Conservation (phyloP, 1,139 yeast genomes). For the Hemisphaericaspora subhashii region DNA sequence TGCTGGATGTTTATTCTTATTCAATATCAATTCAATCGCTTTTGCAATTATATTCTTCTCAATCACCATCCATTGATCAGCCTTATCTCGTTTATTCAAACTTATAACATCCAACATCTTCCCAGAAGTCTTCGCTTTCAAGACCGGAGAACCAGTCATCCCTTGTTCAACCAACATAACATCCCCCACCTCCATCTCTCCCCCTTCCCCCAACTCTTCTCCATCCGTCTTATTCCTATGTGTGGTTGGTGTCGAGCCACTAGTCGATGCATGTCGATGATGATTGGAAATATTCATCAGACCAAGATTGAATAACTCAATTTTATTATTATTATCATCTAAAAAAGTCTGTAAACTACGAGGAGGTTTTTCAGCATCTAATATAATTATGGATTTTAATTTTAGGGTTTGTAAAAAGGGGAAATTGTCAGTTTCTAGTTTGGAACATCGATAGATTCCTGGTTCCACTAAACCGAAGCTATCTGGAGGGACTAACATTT, state of each 20-base stretch:
- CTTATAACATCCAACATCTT: constrained; percentile 19
- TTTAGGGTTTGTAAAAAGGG: constrained; percentile 67
- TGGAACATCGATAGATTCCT: constrained; percentile 63
- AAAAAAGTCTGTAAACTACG: constrained; percentile 50
- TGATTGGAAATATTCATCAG: constrained; percentile 45
- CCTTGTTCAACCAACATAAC: too few species aligned
- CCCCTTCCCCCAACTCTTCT: constrained; percentile 15
- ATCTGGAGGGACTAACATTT: constrained; percentile 76
- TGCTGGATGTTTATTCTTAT: constrained; percentile 65
- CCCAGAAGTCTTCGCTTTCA: too few species aligned
- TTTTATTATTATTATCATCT: constrained; percentile 43
- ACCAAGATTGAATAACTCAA: constrained; percentile 48
- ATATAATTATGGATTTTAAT: constrained; percentile 55
- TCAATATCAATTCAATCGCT: constrained; percentile 61
- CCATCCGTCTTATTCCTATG: constrained; percentile 13
- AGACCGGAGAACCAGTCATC: too few species aligned
- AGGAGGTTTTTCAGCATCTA: constrained; percentile 75
- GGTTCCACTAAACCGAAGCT: constrained; percentile 77
- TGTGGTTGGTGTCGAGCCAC: constrained; percentile 5
- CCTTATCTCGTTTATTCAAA: constrained; percentile 24
- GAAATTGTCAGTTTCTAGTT: constrained; percentile 55
- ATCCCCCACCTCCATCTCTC: constrained; percentile 2
- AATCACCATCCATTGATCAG: constrained; percentile 72
- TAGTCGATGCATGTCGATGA: constrained; percentile 27
- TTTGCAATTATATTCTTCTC: constrained; percentile 56